These are phyloP conservation scores for Suillus weaverae DNA, from an alignment of 768 basidiomycete genomes.

Conservation along the genomic window DNA sequence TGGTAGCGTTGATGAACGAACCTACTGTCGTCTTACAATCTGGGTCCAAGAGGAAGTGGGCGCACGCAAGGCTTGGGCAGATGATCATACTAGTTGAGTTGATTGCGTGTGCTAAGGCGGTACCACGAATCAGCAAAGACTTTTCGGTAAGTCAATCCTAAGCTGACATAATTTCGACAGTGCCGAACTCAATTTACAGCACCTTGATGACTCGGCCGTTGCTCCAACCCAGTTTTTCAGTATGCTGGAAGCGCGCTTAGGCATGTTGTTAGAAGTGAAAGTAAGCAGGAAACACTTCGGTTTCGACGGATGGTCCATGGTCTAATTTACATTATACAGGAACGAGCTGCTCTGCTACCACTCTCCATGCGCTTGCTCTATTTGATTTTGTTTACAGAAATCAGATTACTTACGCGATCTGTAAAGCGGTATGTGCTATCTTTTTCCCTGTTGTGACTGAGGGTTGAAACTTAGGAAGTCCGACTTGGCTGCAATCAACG, in stretches of 20 bases:
- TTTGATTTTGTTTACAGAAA: conserved; percentile 60
- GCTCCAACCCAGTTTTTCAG: conserved; percentile 39
- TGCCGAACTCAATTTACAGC: not conserved
- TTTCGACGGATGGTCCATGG: not conserved
- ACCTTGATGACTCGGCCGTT: not conserved
- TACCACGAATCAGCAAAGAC: conserved; percentile 44
- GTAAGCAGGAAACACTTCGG: conserved; percentile 31
- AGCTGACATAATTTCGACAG: not conserved
- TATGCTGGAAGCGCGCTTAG: conserved; percentile 56
- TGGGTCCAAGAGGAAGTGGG: conserved; percentile 36
- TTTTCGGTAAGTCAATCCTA: conserved; percentile 31
- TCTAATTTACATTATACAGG: conserved; percentile 40
- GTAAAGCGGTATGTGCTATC: conserved; percentile 53
- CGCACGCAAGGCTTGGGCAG: conserved; percentile 60
- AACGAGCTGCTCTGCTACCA: conserved; percentile 49
- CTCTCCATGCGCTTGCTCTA: conserved; percentile 61
- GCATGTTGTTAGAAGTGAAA: conserved; percentile 56
- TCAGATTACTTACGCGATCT: conserved; percentile 62
- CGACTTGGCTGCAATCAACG: conserved; percentile 27
- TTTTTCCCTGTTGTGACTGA: not conserved
- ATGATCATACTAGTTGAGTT: conserved; percentile 61
- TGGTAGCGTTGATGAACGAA: conserved; percentile 65
- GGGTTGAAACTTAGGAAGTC: conserved; percentile 34
- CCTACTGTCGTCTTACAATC: conserved; percentile 17
- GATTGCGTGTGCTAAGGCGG: conserved; percentile 48